Conservation (phyloP, 2,329 filamentous ascomycete species). For the Hypoxylon sp. region DNA sequence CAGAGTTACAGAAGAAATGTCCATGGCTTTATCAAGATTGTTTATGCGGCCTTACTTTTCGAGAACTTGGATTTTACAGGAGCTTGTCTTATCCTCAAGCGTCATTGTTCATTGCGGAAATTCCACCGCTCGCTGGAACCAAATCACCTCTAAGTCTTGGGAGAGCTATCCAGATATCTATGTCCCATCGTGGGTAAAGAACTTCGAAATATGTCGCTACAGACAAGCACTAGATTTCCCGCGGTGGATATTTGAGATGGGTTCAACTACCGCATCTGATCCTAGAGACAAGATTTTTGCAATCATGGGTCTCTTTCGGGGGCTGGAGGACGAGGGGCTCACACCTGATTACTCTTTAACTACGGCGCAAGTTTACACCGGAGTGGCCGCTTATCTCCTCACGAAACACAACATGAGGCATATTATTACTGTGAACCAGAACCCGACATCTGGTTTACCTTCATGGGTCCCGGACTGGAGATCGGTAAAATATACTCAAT, state of each 20-base stretch:
- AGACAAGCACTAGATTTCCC: not conserved
- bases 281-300: slow-evolving; percentile 12
- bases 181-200: no score
- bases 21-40: not conserved
- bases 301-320: slow-evolving; percentile 10
- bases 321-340: slow-evolving; percentile 7
- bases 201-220: not conserved
- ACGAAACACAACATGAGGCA: not conserved
- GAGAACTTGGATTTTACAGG: slow-evolving; percentile 20
- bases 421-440: slow-evolving; percentile 1
- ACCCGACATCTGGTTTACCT: not conserved
- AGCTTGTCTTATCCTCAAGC: slow-evolving; percentile 25
- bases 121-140: not conserved
- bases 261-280: slow-evolving; percentile 5
- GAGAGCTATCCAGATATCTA: slow-evolving; percentile 4
- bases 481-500: no score
- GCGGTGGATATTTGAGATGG: slow-evolving; percentile 2
- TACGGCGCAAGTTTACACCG: slow-evolving; percentile 9
- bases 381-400: slow-evolving; percentile 15
- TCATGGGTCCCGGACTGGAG: slow-evolving; percentile 14
- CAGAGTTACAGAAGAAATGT: not conserved
- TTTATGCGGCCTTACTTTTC: slow-evolving; percentile 19
- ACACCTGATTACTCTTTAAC: slow-evolving; percentile 10
- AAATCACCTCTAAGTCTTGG: not conserved
- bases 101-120: slow-evolving; percentile 15